phyloP scores from a whole-genome alignment of 805 yeast genomes.

The Komagataella mondaviorum region DNA sequence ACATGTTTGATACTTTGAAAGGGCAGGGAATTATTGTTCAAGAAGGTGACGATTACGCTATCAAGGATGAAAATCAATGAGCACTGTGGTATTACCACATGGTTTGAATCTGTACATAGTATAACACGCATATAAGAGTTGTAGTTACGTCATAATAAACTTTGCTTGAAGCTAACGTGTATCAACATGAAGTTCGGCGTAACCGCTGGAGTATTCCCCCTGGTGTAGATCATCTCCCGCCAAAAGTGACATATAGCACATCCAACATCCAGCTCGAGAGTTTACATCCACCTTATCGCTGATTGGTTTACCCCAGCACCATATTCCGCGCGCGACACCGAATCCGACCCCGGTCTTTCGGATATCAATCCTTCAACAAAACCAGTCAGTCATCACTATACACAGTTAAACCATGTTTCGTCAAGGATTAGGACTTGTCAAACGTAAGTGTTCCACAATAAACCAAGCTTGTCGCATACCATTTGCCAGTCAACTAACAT shows the following conservation, averaged over 20 bases:
- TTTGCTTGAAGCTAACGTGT: too few species aligned
- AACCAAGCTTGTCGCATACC: neutral
- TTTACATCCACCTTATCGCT: neutral
- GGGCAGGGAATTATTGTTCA: constrained; percentile 57
- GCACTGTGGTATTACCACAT: constrained; percentile 4
- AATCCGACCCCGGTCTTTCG: neutral
- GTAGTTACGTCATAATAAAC: neutral
- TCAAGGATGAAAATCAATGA: constrained; percentile 13
- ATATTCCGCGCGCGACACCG: neutral
- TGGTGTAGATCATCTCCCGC: too few species aligned
- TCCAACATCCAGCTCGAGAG: neutral
- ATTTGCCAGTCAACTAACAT: neutral
- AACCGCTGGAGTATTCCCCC: too few species aligned
- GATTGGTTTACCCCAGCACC: neutral
- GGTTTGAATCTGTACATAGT: neutral
- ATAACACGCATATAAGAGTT: neutral
- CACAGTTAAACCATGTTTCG: neutral
- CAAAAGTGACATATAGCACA: neutral
- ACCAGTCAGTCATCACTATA: neutral
- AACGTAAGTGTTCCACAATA: neutral
- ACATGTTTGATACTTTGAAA: constrained; percentile 63
- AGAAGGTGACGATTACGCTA: constrained; percentile 31
- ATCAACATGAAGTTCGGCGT: too few species aligned
- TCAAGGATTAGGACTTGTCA: neutral
- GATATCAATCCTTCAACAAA: neutral